Evolutionary conservation across 148 eudicot species (phyloP).

Genomic region (Vaccinium macrocarpon): DNA sequence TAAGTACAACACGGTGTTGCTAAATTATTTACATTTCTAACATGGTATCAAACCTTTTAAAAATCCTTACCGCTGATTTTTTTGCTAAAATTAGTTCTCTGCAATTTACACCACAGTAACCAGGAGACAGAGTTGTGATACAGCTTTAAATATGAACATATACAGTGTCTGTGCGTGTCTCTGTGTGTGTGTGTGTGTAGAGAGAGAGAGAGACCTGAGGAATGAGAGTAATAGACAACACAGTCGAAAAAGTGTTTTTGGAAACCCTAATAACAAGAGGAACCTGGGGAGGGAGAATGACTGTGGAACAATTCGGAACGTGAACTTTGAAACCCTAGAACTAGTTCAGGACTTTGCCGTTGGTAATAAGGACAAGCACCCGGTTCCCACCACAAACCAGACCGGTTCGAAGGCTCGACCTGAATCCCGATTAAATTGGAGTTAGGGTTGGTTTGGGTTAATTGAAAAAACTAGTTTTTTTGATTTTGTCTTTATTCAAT

Average conservation of each 20-base stretch:
- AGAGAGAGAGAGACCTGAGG: conserved; percentile 5
- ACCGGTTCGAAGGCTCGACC: too few species aligned
- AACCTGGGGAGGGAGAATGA: not conserved
- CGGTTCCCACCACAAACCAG: not conserved
- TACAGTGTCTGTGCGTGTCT: too few species aligned
- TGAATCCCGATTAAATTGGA: too few species aligned
- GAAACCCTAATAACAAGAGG: not conserved
- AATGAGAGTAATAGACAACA: not conserved
- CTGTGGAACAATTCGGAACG: not conserved
- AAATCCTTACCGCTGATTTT: too few species aligned
- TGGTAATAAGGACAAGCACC: not conserved
- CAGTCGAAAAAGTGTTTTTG: not conserved
- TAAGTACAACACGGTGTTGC: too few species aligned
- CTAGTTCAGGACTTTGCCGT: too few species aligned
- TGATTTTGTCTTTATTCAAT: too few species aligned
- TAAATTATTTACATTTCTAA: too few species aligned
- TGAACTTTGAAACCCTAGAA: not conserved
- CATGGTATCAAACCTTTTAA: too few species aligned
- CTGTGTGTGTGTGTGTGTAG: not conserved
- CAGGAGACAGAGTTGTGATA: not conserved
- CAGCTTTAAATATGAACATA: not conserved
- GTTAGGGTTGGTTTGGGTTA: too few species aligned
- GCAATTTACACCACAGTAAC: not conserved
- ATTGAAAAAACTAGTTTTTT: too few species aligned
- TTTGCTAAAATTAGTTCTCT: not conserved